These are phyloP conservation scores for Cytospora leucostoma DNA, from an alignment of 2,329 filamentous ascomycete species.

Conservation along the genomic window DNA sequence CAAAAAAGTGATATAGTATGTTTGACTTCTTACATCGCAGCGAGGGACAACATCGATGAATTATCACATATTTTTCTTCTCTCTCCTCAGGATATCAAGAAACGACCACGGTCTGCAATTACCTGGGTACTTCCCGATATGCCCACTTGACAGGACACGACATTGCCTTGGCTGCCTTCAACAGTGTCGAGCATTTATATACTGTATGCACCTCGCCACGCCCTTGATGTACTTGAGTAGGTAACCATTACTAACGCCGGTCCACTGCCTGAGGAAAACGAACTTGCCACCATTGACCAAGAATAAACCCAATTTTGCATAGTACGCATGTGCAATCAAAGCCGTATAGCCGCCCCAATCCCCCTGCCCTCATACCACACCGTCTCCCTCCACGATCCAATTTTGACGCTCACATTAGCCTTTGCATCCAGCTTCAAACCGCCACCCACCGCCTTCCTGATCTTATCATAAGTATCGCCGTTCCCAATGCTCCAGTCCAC, in stretches of 20 bases:
- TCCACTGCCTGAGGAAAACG: no score
- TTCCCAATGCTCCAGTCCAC: constrained; percentile 77
- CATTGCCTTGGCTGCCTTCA: no score
- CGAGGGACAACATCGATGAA: no score
- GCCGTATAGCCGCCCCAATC: constrained; percentile 65
- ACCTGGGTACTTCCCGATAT: no score
- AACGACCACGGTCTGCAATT: no score
- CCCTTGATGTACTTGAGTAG: no score
- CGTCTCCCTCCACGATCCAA: constrained; percentile 74
- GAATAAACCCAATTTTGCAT: constrained; percentile 14
- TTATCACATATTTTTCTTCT: not conserved
- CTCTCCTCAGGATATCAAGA: not conserved
- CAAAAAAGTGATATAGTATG: not conserved
- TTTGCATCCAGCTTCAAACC: constrained; percentile 74
- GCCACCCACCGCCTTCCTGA: constrained; percentile 79
- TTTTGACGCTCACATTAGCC: constrained; percentile 71
- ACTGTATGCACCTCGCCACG: no score
- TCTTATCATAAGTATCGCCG: constrained; percentile 75
- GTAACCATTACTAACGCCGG: no score
- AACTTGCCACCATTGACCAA: not conserved
- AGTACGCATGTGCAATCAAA: constrained; percentile 38
- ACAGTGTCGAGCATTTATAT: no score
- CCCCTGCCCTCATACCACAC: constrained; percentile 71
- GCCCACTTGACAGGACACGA: no score
- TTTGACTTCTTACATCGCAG: no score